Percentiles rank a stretch among this genome's conserved stretches.
These are phyloP conservation scores for Suillus ampliporus DNA, from an alignment of 768 basidiomycete genomes.

Conservation along the genomic window DNA sequence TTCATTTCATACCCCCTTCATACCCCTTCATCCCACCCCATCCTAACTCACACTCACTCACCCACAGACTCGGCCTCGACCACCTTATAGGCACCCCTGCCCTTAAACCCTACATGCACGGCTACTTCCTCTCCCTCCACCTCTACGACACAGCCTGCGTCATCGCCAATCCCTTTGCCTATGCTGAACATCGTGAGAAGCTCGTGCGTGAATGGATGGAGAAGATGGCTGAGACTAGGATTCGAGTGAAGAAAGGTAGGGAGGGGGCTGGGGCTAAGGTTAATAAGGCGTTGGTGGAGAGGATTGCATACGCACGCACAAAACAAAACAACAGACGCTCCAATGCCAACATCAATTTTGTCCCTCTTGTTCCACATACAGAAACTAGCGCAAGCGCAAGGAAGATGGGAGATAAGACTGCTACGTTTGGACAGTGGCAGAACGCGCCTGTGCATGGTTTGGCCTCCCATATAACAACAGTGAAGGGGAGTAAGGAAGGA, in stretches of 20 bases:
- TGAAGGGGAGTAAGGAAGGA: slow-evolving; percentile 51
- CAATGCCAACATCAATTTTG: slow-evolving; percentile 61
- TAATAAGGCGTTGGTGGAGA: slow-evolving; percentile 87
- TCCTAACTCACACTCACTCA: slow-evolving; percentile 1
- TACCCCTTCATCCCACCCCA: neutral
- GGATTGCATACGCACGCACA: slow-evolving; percentile 56
- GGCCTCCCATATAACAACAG: slow-evolving; percentile 23
- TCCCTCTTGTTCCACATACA: slow-evolving; percentile 62
- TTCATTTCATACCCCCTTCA: neutral
- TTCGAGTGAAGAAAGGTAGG: slow-evolving; percentile 76
- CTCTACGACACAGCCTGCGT: slow-evolving; percentile 95
- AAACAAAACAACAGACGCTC: slow-evolving; percentile 46
- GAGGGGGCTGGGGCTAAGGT: slow-evolving; percentile 49
- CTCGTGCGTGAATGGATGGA: slow-evolving; percentile 89
- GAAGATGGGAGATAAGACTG: slow-evolving; percentile 49
- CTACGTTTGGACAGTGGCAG: slow-evolving; percentile 72
- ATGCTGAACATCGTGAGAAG: slow-evolving; percentile 92
- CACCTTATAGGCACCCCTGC: slow-evolving; percentile 94
- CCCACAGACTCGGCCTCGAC: slow-evolving; percentile 83
- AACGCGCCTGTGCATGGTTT: slow-evolving; percentile 34
- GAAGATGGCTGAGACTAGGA: slow-evolving; percentile 91
- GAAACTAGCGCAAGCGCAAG: slow-evolving; percentile 24
- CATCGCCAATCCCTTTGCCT: slow-evolving; percentile 95
- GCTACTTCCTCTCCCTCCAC: slow-evolving; percentile 95
- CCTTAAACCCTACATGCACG: slow-evolving; percentile 99